Evolutionary conservation across 2,329 filamentous ascomycete species (phyloP), one percentile per base, ranked within the genome.

Genomic region (Cercospora sojina): DNA sequence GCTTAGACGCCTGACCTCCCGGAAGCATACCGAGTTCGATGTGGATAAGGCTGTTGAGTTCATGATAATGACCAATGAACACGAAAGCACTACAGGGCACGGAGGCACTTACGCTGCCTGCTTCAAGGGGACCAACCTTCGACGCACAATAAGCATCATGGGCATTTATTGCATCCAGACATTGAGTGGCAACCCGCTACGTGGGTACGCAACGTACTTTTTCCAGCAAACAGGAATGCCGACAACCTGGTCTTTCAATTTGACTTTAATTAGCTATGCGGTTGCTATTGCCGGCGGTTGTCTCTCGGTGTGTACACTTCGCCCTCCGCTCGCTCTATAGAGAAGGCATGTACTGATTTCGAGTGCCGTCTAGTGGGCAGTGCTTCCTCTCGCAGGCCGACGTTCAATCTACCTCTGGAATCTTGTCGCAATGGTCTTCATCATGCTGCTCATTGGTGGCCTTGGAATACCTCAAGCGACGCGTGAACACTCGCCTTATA

Each of bases 191-290:
- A 70, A 71, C 51, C 69, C 72, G 18, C 69, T 79, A 53, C 75
- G 72, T 25, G 73, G 73, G 8, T 79, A 74, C 64, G 72, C 76
- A 0, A 75, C 76, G 12, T 79, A 79, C 63, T 79, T 79, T 67
- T 78, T 75, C 59, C 71, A 78, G 61, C 74, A 78, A 64, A 77
- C 77, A 27, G 78, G 77, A 20, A 69, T 80, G 16, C 62, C 67
- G 43, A 72, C 66, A 8, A 64, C 61, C 16, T 55, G 67, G 10
- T 62, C 73, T 7, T 74, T 74, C 59, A 65, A 72, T 69, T 73
- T 76, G 49, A 72, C 74, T 5, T 71, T 78, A 3, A 76, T 82
- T 0, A 82, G 83, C 65, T 76, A 77, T 65, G 75, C 69, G 18
- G 67, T 78, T 1, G 76, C 74, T 23, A 75, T 78, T 12, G 53